Base-by-base conservation (phyloP, 225 moss, liverwort and hornwort species). In the Polytrichum commune region DNA sequence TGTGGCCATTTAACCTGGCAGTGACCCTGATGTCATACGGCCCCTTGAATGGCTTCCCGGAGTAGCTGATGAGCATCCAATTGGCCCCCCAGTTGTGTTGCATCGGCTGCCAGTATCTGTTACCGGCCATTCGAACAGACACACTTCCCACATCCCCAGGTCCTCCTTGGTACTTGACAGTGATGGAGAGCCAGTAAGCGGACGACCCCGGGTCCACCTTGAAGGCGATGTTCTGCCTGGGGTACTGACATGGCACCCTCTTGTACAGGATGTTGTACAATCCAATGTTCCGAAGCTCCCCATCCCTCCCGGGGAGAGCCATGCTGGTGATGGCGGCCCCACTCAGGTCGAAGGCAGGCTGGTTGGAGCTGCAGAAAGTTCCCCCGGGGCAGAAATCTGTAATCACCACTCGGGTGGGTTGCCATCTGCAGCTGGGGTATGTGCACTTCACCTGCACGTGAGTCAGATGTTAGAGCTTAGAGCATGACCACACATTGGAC, bases 311-410 rank as follows among this genome's bases (percentile, higher is more conserved):
- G 0, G 71, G 65, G 0, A 56, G 29, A 2, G 85, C 81, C 81
- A 82, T 82, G 28, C 70, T 64, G 8, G 3, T 72, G 71, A 85
- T 76, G 30, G 85, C 79, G 0, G 85, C 79, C 5, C 85, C 85
- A 60, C 81, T 85, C 22, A 85, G 55, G 74, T 85, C 82, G 35
- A 85, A 85, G 0, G 79, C 74, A 0, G 74, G 76, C 5, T 74
- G 23, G 19, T 66, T 22, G 2, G 74, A 62, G 72, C 81, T 79
- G 78, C 84, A 80, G 75, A 77, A 84, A 0, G 74, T 77, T 8
- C 84, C 84, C 9, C 84, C 80, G 0, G 85, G 85, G 62, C 81
- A 82, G 1, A 68, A 18, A 33, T 82, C 85, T 5, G 81, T 85
- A 53, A 85, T 76, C 6, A 82, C 81, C 19, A 85, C 32, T 2